A percentile compares a stretch with the other conserved stretches of the same genome.
These are phyloP conservation scores for Calonectria pteridis DNA, from an alignment of 2,329 filamentous ascomycete species.

Conservation along the genomic window DNA sequence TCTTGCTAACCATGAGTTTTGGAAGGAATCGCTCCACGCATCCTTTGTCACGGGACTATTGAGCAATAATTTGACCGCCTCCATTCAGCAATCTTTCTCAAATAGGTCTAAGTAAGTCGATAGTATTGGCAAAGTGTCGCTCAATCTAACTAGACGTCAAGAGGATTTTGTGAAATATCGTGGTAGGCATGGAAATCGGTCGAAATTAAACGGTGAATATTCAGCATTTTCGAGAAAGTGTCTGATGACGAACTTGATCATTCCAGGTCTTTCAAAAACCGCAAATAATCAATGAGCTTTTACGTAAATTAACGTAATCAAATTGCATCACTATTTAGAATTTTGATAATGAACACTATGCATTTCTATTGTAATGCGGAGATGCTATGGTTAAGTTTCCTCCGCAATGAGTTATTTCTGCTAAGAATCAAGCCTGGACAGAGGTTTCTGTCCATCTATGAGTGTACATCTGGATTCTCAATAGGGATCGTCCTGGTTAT, in stretches of 20 bases:
- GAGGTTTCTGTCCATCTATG: neutral
- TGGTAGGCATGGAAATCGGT: neutral
- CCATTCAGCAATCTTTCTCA: too few relatives aligned
- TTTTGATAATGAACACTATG: neutral
- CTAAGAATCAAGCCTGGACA: neutral
- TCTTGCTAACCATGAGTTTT: neutral
- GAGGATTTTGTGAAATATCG: neutral
- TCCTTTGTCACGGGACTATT: neutral
- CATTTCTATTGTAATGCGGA: neutral
- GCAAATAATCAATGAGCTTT: neutral
- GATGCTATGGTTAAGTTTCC: neutral
- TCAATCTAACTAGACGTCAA: neutral
- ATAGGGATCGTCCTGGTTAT: neutral
- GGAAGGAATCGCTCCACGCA: neutral
- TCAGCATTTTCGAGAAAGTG: neutral
- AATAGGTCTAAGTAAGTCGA: neutral
- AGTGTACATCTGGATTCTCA: neutral
- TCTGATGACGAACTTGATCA: too few relatives aligned
- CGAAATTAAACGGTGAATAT: too few relatives aligned
- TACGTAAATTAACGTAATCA: neutral
- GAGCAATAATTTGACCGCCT: neutral
- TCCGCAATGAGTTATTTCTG: rapidly evolving
- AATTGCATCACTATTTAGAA: neutral
- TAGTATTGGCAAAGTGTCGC: neutral
- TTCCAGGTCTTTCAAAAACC: neutral